Evolutionary conservation across 768 basidiomycete species (phyloP), one percentile per base, ranked within the genome.

Genomic region (Lentinula edodes): DNA sequence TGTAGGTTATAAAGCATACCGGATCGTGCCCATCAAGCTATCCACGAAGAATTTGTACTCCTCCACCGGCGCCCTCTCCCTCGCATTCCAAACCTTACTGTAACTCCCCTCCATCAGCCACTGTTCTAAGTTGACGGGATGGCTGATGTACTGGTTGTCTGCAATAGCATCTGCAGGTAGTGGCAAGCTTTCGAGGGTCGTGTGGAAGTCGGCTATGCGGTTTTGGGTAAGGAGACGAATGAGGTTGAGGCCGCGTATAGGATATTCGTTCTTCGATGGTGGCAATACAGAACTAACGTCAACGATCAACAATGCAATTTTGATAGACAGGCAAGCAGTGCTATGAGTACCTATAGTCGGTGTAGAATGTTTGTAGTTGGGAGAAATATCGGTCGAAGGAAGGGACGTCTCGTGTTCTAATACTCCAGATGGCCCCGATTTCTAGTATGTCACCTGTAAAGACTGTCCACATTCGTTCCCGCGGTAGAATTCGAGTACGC

Each of bases 41-140:
- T 95, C 91, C 9, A 97, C 86, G 67, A 98, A 93, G 78, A 91
- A 91, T 66, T 90, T 92, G 79, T 97, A 97, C 71, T 98, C 96
- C 64, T 94, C 92, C 41, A 91, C 85, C 1, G 95, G 94, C 1
- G 95, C 92, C 67, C 94, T 88, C 65, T 91, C 91, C 65, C 95
- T 85, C 41, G 95, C 95, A 68, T 91, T 87, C 92, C 95, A 99
- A 10, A 98, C 96, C 72, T 96, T 96, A 75, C 92, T 93, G 73
- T 98, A 99, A 68, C 90, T 91, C 42, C 96, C 96, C 73, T 98
- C 96, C 96, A 99, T 99, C 50, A 98, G 82, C 92, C 95, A 98
- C 54, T 91, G 82, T 73, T 99, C 96, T 63, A 95, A 85, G 71
- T 95, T 91, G 61, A 95, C 89, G 12, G 93, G 91, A 71, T 94